Evolutionary conservation across 2,329 filamentous ascomycete genomes (phyloP), one percentile per base, ranked within the genome.

Genomic region (Ambrosiella beaveri): DNA sequence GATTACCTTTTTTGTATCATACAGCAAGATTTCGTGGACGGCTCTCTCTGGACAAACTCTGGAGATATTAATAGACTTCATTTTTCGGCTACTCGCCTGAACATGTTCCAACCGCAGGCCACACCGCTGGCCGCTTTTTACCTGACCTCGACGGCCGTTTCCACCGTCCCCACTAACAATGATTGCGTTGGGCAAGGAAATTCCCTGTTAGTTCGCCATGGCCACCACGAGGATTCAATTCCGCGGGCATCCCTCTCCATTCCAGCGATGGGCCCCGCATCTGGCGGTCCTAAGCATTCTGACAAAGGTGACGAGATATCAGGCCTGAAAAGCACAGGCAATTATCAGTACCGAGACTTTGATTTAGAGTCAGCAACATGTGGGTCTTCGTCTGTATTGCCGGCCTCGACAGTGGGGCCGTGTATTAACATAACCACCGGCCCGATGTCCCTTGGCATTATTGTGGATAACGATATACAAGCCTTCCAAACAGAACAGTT

Each of bases 91-190:
- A 2, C 39, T 41, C 35, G 13, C 19, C 35, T 38, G 62, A 73
- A 69, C 68, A 80, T 79, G 76, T 80, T 77, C 70, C 73, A 77
- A 67, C 73, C 76, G 65, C 74, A 77, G 63, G 70, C 74, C 57
- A 74, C 74, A 57, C 71, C 75, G 58, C 76, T 73, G 62, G 67
- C 70, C 63, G 68, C 71, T 63, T 73, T 71, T 64, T 70, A 67
- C 41, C 37, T 52, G 37, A 7, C 44, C 19, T 40, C 56, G 45
- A 11, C 44, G 8, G 41, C 27, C 17, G 41, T 3, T 40, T 45
- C 54, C 19, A 15, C 52, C 19, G 38, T 50, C 37, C 35, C 12
- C 35, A 36, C 1, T 17, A 52, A 38, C 39, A 62, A 62, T 13
- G 27, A 37, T 44, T 37, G 8, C 17, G 9, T 9, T 19, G 27